Evolutionary conservation across 2,329 filamentous ascomycete genomes (phyloP).

Genomic region (Keithomyces neogunnii): DNA sequence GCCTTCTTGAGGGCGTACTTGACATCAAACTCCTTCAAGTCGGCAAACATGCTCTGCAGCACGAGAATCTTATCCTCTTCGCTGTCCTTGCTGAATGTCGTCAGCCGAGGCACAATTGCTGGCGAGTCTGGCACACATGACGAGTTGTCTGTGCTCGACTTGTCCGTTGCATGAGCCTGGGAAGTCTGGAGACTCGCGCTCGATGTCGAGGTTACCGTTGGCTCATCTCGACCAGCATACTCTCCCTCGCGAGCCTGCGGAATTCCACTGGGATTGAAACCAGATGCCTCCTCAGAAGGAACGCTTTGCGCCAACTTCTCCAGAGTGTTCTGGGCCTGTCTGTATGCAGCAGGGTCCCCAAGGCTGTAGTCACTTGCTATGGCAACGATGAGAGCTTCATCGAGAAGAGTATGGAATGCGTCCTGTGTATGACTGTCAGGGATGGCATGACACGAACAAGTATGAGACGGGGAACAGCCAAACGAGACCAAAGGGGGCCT

Average conservation of each 20-base stretch:
- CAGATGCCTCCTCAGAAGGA: conserved; percentile 57
- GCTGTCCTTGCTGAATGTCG: conserved; percentile 31
- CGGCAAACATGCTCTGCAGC: conserved; percentile 64
- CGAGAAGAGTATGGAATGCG: conserved; percentile 65
- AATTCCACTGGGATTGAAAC: conserved; percentile 71
- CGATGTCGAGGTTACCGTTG: conserved; percentile 15
- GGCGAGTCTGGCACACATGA: conserved; percentile 14
- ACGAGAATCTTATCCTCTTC: conserved; percentile 53
- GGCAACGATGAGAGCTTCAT: conserved; percentile 68
- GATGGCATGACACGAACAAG: background rate
- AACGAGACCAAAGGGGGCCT: background rate
- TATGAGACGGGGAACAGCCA: background rate
- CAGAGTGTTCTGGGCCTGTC: conserved; percentile 50
- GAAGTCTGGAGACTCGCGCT: conserved; percentile 19
- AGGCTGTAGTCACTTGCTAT: conserved; percentile 70
- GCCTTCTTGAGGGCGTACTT: conserved; percentile 58
- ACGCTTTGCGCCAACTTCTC: conserved; percentile 59
- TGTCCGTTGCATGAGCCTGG: conserved; percentile 16
- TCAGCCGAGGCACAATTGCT: conserved; percentile 19
- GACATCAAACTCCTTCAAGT: conserved; percentile 57
- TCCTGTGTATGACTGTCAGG: conserved; percentile 35
- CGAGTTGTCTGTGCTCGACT: conserved; percentile 17
- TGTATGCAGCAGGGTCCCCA: conserved; percentile 38
- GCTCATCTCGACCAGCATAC: background rate
- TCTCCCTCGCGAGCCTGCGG: conserved; percentile 32